Base-by-base conservation (phyloP, 345 rosid species). In the Hibiscus syriacus region DNA sequence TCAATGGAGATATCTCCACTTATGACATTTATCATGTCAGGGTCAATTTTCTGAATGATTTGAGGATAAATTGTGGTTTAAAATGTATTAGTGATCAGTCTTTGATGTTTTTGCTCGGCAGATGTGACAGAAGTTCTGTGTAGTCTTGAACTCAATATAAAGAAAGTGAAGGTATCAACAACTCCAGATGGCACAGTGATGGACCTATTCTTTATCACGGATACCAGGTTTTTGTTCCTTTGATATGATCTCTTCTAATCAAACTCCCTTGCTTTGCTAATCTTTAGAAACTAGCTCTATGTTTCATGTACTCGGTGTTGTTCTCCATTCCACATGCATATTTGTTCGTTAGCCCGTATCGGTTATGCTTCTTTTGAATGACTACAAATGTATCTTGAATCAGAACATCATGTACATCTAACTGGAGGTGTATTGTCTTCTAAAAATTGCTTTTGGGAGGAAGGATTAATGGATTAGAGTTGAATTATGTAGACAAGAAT, bases 121-220 rank as follows among this genome's bases (percentile, higher is more conserved):
- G 99, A 89, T 81, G 89, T 91, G 67, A 91, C 99, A 0, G 65
- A 67, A 70, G 92, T 80, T 79, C 91, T 94, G 26, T 89, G 83
- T 72, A 89, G 88, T 76, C 87, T 84, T 38, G 99, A 94, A 84
- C 95, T 94, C 74, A 81, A 76, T 57, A 86, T 94, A 73, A 82
- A 85, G 85, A 94, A 86, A 79, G 97, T 93, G 68, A 93, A 93
- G 86, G 90, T 93, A 66, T 89, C 99, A 12, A 93, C 99, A 14
- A 93, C 97, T 2, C 97, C 99, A 45, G 96, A 94, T 72, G 99
- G 90, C 55, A 89, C 74, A 70, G 96, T 91, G 66, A 81, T 94
- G 89, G 99, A 87, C 86, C 82, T 94, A 38, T 91, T 94, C 87
- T 94, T 94, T 71, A 48, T 94, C 65, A 91, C 96, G 17, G 99